These are phyloP conservation scores for Auxenochlorella protothecoides DNA, from an alignment of 139 green algal species.

Conservation along the genomic window DNA sequence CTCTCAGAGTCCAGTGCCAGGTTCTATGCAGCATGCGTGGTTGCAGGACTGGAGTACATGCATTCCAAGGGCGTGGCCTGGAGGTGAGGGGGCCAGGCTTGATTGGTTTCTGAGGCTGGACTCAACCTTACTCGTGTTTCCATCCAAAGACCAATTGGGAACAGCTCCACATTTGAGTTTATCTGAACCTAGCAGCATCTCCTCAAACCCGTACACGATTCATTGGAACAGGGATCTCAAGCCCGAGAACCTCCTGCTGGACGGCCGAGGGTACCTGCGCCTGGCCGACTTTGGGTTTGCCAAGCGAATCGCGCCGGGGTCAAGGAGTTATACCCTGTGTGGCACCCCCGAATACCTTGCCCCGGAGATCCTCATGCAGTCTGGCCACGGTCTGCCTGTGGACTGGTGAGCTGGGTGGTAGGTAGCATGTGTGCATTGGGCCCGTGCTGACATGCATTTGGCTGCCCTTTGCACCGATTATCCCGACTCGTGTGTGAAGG, in stretches of 20 bases:
- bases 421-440: not conserved
- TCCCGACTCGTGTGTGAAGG: not conserved
- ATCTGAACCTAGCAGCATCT: not conserved
- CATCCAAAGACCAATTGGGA: not conserved
- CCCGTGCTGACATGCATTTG: no score
- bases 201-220: not conserved
- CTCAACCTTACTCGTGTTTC: no score
- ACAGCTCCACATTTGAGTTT: constrained; percentile 2
- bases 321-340: constrained; percentile 85
- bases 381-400: constrained; percentile 62
- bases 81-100: constrained; percentile 10
- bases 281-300: constrained; percentile 89
- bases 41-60: constrained; percentile 78
- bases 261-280: constrained; percentile 51
- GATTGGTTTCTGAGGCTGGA: no score
- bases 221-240: constrained; percentile 49
- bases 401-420: constrained; percentile 64
- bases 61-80: constrained; percentile 65
- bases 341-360: constrained; percentile 94
- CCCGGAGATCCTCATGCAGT: constrained; percentile 76
- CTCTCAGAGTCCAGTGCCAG: not conserved
- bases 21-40: constrained; percentile 80
- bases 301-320: constrained; percentile 57
- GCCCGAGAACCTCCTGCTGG: constrained; percentile 60
- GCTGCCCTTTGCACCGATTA: no score